Evolutionary conservation across 2,329 filamentous ascomycete genomes (phyloP), one percentile per base, ranked within the genome.

Genomic region (Curvularia verruculosa): DNA sequence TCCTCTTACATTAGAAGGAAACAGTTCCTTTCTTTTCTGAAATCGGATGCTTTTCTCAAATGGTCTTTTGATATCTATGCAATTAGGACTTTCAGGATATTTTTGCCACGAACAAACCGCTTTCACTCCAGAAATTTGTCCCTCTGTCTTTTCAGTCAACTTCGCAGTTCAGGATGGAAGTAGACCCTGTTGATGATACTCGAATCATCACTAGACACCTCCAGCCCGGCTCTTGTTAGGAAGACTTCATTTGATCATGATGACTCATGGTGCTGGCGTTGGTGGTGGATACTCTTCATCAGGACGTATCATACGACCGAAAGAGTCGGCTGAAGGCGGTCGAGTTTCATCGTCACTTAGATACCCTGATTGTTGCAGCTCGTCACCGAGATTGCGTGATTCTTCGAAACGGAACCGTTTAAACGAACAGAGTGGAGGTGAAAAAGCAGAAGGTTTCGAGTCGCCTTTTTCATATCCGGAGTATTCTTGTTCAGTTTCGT

Each of bases 371-470:
- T 43, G 13, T 43, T 43, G 10, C 21, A 43, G 15, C 24, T 43
- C 40, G 3, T 43, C 40, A 13, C 13, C 12, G 4, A 43, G 40
- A n/a, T 43, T 43, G 19, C 13, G 13, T 26, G 23, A n/a, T 43
- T 4, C 13, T 5, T 43, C 31, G 2, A 9, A n/a, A 13, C 8
- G 37, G 13, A 18, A 28, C 12, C 21, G 18, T 8, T 15, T 4
- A 31, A 28, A 34, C 18, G 18, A 19, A 21, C 9, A 2, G 12
- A 23, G 15, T 15, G 28, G 6, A 23, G 28, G 44, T 9, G 60
- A 67, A 1, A 75, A 73, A 36, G 75, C 72, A 1, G 50, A 77
- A 0, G 15, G 6, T 36, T 15, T 36, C 5, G 69, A 66, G 0
- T 77, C 75, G 74, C n/a, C 15, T 9, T 43, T 15, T 0, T 26